Evolutionary conservation across 495 filamentous ascomycete species (phyloP), one percentile per base, ranked within the genome.

Genomic region (Penicillium maclennaniae): DNA sequence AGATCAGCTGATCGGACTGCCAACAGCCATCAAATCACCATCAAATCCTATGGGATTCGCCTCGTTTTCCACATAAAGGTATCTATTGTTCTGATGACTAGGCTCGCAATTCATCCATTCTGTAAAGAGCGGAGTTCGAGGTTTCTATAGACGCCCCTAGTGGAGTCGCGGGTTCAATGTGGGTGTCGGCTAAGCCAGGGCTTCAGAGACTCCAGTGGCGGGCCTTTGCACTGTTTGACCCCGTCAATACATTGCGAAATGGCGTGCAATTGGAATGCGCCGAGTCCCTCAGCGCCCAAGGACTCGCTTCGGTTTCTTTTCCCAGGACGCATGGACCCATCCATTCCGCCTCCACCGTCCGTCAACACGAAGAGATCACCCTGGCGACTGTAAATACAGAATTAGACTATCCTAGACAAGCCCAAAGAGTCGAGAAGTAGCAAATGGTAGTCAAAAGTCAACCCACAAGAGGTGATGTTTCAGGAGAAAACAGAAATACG

Each of bases 151-250:
- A 31, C 27, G 7, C 7, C 7, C 1, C 14, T 14, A 10, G 9
- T 34, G 31, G 14, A 34, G 14, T 34, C 14, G 3, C 31, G 31
- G 15, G n/a, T 40, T 40, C n/a, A 40, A n/a, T 40, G 38, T 40
- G 16, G 38, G 19, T 40, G 38, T 40, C 38, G n/a, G 48, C 48
- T 50, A 43, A 50, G 39, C 47, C 47, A 50, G 48, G 48, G 48
- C 48, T 52, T 51, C 20, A 17, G 41, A 57, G 50, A 34, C 51
- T 58, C 55, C 55, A 46, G 42, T 58, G 49, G 55, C 55, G 45
- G 34, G 39, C 49, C 43, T 40, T 42, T 39, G 40, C 17, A 34
- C 31, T 34, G 31, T 34, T 34, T 34, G 31, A 12, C 1, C 9
- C 9, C 31, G 10, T 4, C 15, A 40, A 19, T 27, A 28, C 45